Conservation (phyloP, 1,284 basidiomycete genomes). For the Tilletia walkeri region DNA sequence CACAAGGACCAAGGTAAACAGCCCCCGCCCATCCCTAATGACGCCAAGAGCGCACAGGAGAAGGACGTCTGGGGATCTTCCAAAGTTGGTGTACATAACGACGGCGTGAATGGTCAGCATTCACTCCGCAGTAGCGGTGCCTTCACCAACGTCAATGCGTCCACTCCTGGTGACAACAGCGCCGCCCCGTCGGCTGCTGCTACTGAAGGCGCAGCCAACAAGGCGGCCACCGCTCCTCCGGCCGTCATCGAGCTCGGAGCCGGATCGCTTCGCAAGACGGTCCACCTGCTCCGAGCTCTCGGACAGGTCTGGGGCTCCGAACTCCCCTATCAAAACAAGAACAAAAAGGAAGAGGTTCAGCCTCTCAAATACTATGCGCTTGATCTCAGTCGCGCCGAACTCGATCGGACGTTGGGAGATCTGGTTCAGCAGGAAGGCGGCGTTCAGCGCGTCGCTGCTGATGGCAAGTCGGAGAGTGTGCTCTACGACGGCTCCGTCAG, state of each 20-base stretch:
- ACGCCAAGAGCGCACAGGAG: constrained; percentile 33
- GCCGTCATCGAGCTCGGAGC: constrained; percentile 42
- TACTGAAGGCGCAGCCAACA: neutral
- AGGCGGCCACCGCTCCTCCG: constrained; percentile 20
- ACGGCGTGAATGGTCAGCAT: constrained; percentile 61
- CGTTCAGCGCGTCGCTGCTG: constrained; percentile 61
- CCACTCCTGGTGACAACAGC: neutral
- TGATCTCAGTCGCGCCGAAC: constrained; percentile 82
- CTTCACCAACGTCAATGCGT: constrained; percentile 18
- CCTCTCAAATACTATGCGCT: constrained; percentile 86
- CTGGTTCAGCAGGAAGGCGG: constrained; percentile 58
- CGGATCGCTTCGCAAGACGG: constrained; percentile 65
- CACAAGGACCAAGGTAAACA: constrained; percentile 27
- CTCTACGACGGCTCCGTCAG: constrained; percentile 41
- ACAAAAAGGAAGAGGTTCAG: constrained; percentile 43
- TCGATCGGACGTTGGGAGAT: constrained; percentile 74
- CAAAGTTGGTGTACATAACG: constrained; percentile 72
- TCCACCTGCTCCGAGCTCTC: constrained; percentile 76
- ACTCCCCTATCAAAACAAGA: constrained; percentile 48
- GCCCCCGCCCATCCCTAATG: neutral
- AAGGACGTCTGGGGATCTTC: constrained; percentile 62
- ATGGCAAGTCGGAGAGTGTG: constrained; percentile 60
- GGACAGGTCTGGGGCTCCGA: constrained; percentile 48
- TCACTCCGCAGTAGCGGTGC: constrained; percentile 59
- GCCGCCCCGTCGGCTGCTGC: neutral